A percentile compares a stretch with the other conserved stretches of the same genome.
These are phyloP conservation scores for Colletotrichum lentis DNA, from an alignment of 2,329 filamentous ascomycete genomes.

Conservation along the genomic window DNA sequence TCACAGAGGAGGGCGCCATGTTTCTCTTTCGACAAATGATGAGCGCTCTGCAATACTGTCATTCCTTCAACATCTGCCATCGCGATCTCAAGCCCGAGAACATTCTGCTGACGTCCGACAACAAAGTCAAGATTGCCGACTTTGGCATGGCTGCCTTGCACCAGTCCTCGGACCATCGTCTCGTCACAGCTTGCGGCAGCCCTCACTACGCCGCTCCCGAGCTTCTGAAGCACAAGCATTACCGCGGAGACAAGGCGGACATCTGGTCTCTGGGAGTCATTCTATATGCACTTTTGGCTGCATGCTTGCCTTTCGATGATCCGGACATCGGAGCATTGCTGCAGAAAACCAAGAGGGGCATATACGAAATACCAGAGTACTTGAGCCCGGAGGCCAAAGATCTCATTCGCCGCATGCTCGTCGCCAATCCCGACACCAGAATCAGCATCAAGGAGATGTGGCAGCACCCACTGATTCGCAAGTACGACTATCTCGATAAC, in stretches of 20 bases:
- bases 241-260: constrained; percentile 86
- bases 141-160: constrained; percentile 96
- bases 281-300: constrained; percentile 85
- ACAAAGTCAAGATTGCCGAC: constrained; percentile 91
- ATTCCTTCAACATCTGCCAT: constrained; percentile 94
- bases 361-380: constrained; percentile 67
- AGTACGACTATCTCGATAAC: constrained; percentile 80
- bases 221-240: constrained; percentile 78
- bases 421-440: constrained; percentile 78
- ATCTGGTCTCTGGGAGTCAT: constrained; percentile 96
- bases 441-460: constrained; percentile 85
- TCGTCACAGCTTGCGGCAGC: constrained; percentile 92
- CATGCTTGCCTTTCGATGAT: constrained; percentile 83
- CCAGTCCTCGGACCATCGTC: constrained; percentile 78
- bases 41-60: constrained; percentile 89
- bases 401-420: constrained; percentile 80
- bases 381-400: constrained; percentile 77
- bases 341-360: constrained; percentile 64
- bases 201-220: constrained; percentile 97
- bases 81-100: constrained; percentile 98
- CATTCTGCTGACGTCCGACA: constrained; percentile 80
- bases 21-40: constrained; percentile 93
- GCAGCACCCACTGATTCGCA: constrained; percentile 84
- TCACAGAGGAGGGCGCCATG: constrained; percentile 82
- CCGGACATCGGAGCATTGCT: constrained; percentile 70